Conservation (phyloP, 2,329 filamentous ascomycete genomes). For the Orbilia ellipsospora region DNA sequence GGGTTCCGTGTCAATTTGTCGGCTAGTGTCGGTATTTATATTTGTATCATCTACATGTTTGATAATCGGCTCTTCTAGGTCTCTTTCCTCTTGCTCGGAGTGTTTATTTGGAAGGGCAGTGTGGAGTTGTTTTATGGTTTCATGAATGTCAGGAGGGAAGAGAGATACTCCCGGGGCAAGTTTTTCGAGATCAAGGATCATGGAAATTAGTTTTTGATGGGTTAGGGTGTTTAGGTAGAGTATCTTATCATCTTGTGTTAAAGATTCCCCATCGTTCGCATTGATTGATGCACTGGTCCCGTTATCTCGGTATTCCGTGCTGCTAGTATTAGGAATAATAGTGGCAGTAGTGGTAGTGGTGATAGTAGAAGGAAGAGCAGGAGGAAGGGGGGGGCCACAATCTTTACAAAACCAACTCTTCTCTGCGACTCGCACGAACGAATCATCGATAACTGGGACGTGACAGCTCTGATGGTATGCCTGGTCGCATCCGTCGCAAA, state of each 20-base stretch:
- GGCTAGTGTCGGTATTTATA: too few relatives aligned
- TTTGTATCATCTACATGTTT: not conserved
- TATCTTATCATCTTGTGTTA: not conserved
- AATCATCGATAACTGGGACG: conserved; percentile 76
- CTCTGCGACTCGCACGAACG: conserved; percentile 73
- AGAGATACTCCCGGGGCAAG: not conserved
- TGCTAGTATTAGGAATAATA: too few relatives aligned
- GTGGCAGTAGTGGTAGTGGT: too few relatives aligned
- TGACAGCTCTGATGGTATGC: conserved; percentile 87
- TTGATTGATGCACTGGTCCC: too few relatives aligned
- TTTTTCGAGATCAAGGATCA: conserved; percentile 16
- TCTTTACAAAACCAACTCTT: conserved; percentile 77
- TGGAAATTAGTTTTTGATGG: conserved; percentile 11
- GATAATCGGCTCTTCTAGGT: too few relatives aligned
- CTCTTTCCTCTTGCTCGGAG: not conserved
- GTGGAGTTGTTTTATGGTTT: conserved; percentile 2
- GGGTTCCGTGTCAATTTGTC: not conserved
- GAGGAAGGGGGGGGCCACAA: conserved; percentile 64
- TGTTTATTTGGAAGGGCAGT: not conserved
- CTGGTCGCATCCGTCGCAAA: conserved; percentile 83
- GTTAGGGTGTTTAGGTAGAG: conserved; percentile 21
- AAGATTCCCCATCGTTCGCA: not conserved
- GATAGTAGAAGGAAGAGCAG: too few relatives aligned
- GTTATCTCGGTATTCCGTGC: too few relatives aligned
- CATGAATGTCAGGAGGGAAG: conserved; percentile 6